Evolutionary conservation across 106 monocot species (phyloP), one percentile per base, ranked within the genome.

Genomic region (Dioscorea zingiberensis): DNA sequence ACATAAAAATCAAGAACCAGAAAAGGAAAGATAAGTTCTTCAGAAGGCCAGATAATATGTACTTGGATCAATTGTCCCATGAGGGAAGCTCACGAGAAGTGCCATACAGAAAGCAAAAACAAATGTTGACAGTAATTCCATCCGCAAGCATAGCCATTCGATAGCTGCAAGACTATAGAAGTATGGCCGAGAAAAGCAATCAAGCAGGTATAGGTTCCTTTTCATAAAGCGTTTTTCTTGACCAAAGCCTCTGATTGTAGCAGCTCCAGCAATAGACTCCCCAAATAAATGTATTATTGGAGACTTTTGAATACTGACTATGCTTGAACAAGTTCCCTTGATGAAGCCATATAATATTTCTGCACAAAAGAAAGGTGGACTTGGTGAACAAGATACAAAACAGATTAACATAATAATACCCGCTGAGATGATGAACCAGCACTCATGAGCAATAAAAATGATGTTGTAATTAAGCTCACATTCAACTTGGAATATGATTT

Each of bases 311-410:
- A 98, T 93, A 71, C 97, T 86, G 23, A 98, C 81, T 53, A 98
- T 98, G 51, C 92, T n/a, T n/a, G 81, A 44, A 84, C 89, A 27
- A 98, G 80, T 58, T 98, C 97, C 66, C 97, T 86, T 32, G 97
- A 98, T 49, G 97, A 98, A 80, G 88, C 88, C 86, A 98, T 98
- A 65, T 98, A 98, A 56, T 98, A 98, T 80, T 93, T 98, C 97
- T 98, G 82, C 78, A 75, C 13, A 67, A 44, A 23, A 17, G 48
- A 48, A 60, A 48, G 48, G 2, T 18, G 51, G 4, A 1, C 0
- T 38, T 38, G 4, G 38, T 38, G 3, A 38, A 38, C 38, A 38
- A 38, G 38, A 38, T 38, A 38, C 38, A 38, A 38, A 38, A n/a
- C n/a, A n/a, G n/a, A n/a, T n/a, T n/a, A n/a, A n/a, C n/a, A n/a